Conservation (phyloP, 257 asterid species). For the Echites panduratus region DNA sequence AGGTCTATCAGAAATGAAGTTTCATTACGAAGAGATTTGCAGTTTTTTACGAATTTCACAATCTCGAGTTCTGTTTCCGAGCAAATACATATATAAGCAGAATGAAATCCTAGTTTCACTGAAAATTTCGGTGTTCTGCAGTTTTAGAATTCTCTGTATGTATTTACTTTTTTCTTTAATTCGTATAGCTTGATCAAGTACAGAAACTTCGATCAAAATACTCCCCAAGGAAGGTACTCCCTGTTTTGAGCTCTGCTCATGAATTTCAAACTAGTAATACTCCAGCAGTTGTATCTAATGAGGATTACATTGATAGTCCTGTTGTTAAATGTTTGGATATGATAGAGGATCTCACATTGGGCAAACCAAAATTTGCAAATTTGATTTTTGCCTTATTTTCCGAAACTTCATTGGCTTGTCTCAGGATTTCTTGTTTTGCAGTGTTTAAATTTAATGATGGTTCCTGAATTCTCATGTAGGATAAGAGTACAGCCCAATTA, state of each 20-base stretch:
- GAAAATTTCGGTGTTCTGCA: neutral
- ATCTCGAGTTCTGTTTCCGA: neutral
- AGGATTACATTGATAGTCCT: neutral
- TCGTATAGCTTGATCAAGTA: neutral
- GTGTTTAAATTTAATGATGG: neutral
- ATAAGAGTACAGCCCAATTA: neutral
- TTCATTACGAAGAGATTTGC: neutral
- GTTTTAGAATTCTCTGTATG: neutral
- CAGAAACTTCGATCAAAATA: neutral
- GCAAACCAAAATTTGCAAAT: neutral
- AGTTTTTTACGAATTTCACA: slow-evolving; percentile 1
- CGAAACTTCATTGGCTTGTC: neutral
- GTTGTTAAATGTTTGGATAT: neutral
- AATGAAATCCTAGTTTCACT: neutral
- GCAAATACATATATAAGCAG: neutral
- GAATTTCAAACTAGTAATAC: neutral
- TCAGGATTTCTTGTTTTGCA: neutral
- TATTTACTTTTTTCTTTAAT: neutral
- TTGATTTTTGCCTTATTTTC: neutral
- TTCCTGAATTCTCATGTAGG: neutral
- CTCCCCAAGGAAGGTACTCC: neutral
- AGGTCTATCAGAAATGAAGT: neutral
- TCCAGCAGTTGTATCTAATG: neutral
- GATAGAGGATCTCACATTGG: neutral
- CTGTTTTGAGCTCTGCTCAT: neutral